Conservation (phyloP, 1,284 basidiomycete species). For the Ganoderma lucidum region DNA sequence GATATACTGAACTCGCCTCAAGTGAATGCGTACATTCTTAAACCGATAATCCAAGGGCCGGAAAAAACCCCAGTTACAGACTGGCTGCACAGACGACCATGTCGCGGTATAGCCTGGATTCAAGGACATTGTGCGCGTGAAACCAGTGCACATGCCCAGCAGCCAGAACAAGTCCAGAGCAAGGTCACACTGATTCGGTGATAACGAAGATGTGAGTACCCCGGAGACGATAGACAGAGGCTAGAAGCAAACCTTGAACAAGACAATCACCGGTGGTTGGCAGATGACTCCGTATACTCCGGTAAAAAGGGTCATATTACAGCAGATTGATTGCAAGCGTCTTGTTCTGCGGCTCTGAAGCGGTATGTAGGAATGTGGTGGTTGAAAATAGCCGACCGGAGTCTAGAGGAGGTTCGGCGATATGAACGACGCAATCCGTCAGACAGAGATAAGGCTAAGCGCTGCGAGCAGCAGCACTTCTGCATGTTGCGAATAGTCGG, state of each 20-base stretch:
- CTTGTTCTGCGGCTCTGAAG: background rate
- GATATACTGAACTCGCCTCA: background rate
- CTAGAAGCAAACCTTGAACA: constrained; percentile 2
- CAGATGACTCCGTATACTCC: background rate
- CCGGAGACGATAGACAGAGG: constrained; percentile 6
- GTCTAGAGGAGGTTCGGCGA: background rate
- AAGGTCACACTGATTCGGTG: background rate
- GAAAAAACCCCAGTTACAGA: background rate
- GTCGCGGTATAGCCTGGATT: background rate
- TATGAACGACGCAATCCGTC: constrained; percentile 25
- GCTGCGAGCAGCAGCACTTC: background rate
- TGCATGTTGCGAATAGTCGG: background rate
- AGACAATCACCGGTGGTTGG: constrained; percentile 1
- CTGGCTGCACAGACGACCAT: background rate
- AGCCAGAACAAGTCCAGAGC: background rate
- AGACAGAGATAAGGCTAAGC: constrained; percentile 17
- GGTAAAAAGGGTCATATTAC: background rate
- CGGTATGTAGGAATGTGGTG: background rate
- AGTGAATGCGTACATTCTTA: background rate
- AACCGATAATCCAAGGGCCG: background rate
- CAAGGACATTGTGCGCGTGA: background rate
- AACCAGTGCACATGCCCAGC: background rate
- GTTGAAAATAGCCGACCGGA: background rate
- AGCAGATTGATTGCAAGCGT: background rate
- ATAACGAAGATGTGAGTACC: constrained; percentile 1